Evolutionary conservation across 2,329 filamentous ascomycete genomes (phyloP).

Genomic region (Furcasterigmium furcatum): DNA sequence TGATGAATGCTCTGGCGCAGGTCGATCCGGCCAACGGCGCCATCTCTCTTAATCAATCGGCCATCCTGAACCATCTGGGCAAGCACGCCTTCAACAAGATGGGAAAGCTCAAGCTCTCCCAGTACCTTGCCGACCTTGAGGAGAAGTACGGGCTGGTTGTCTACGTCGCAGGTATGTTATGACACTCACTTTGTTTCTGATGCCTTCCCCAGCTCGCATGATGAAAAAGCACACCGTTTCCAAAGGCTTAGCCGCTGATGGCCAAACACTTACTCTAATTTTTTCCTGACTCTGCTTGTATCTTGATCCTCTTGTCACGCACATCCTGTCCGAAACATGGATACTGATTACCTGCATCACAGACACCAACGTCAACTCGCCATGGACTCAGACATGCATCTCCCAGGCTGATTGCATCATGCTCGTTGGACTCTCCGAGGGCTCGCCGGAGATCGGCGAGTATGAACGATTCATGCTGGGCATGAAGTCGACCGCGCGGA

Average conservation of each 20-base stretch:
- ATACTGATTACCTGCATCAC: neutral
- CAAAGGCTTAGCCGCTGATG: constrained; percentile 53
- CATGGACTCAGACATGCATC: constrained; percentile 98
- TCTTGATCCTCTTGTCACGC: constrained; percentile 5
- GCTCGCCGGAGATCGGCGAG: constrained; percentile 86
- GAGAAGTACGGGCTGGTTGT: constrained; percentile 95
- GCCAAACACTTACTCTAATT: constrained; percentile 61
- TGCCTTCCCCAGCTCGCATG: constrained; percentile 27
- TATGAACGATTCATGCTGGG: constrained; percentile 95
- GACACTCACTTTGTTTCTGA: constrained; percentile 6
- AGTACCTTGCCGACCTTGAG: constrained; percentile 94
- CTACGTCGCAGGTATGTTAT: constrained; percentile 73
- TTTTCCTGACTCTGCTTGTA: constrained; percentile 53
- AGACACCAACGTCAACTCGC: constrained; percentile 95
- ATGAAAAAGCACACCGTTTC: constrained; percentile 45
- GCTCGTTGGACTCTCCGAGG: constrained; percentile 85
- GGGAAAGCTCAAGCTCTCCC: constrained; percentile 92
- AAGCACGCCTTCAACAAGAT: constrained; percentile 96
- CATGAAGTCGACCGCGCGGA: constrained; percentile 94
- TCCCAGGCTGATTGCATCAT: constrained; percentile 95
- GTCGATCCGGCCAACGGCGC: constrained; percentile 88
- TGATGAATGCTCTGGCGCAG: constrained; percentile 85
- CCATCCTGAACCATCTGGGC: constrained; percentile 90
- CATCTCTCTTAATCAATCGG: constrained; percentile 87
- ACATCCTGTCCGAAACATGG: constrained; percentile 4